Percentiles rank a stretch among this genome's conserved stretches.
phyloP scores from a whole-genome alignment of 352 stramenopile species.

The Globisporangium carolinianum region DNA sequence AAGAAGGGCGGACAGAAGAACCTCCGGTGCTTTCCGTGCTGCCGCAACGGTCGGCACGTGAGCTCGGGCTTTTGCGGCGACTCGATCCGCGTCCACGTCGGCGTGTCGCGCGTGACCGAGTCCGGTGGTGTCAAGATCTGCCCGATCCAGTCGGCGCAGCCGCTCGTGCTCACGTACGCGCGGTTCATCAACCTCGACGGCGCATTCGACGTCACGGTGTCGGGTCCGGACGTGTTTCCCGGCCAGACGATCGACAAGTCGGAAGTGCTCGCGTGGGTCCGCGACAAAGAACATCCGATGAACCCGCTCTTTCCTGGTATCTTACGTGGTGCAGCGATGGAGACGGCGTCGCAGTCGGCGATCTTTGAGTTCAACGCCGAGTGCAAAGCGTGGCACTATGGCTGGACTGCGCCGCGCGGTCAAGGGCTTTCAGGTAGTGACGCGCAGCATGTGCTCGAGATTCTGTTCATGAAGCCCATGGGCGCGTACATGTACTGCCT shows the following conservation, averaged over 20 bases:
- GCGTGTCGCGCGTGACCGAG: constrained; percentile 63
- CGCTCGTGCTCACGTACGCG: constrained; percentile 57
- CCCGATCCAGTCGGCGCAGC: constrained; percentile 48
- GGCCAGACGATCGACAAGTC: constrained; percentile 73
- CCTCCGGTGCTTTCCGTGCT: constrained; percentile 82
- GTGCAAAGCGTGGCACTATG: constrained; percentile 88
- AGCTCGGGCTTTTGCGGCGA: constrained; percentile 83
- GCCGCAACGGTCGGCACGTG: constrained; percentile 72
- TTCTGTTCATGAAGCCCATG: constrained; percentile 82
- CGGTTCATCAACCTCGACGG: constrained; percentile 72
- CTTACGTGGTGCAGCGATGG: constrained; percentile 67
- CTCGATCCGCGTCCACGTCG: constrained; percentile 77
- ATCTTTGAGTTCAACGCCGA: constrained; percentile 88
- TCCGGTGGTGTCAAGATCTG: constrained; percentile 80
- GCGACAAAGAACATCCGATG: constrained; percentile 68
- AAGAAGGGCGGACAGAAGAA: constrained; percentile 89
- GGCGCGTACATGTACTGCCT: constrained; percentile 78
- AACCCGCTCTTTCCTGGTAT: constrained; percentile 75
- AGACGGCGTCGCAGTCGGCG: constrained; percentile 66
- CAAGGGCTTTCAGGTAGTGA: constrained; percentile 73
- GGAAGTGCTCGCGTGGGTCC: constrained; percentile 53
- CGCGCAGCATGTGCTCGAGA: constrained; percentile 69
- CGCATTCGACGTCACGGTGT: constrained; percentile 59
- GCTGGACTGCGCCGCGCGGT: constrained; percentile 70
- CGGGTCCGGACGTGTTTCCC: constrained; percentile 63